Conservation (phyloP, 169 alveolate species). For the Eimeria sp. region DNA sequence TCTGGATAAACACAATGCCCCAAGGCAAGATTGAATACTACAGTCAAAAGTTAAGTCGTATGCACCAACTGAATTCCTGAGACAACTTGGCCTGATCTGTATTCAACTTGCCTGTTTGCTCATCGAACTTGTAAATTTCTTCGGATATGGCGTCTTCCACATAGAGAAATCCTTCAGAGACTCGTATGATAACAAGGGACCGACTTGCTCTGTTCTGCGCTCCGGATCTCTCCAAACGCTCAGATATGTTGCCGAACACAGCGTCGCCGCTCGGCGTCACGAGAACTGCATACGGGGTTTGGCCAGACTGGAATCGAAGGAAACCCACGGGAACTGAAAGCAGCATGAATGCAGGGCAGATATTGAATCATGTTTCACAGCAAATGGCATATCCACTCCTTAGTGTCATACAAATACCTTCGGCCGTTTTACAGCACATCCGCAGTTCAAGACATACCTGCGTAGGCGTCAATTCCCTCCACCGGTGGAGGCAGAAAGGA, state of each 20-base stretch:
- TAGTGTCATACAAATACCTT: not conserved
- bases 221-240: not conserved
- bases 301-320: slow-evolving; percentile 30
- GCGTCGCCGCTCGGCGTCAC: slow-evolving; percentile 66
- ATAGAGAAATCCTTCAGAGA: not conserved
- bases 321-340: slow-evolving; percentile 61
- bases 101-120: slow-evolving; percentile 24
- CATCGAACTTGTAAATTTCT: slow-evolving; percentile 24
- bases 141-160: not conserved
- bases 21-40: not conserved
- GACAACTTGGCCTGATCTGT: not conserved
- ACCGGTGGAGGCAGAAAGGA: slow-evolving; percentile 67
- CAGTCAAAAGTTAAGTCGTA: not conserved
- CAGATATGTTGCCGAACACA: slow-evolving; percentile 26
- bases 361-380: not conserved
- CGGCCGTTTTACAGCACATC: not conserved
- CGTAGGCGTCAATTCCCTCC: slow-evolving; percentile 36
- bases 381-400: not conserved
- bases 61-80: not conserved
- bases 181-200: not conserved
- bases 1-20: not conserved
- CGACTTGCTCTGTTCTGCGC: not conserved
- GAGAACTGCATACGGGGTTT: not conserved
- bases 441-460: not conserved
- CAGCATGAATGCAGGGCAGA: not conserved